Base-by-base conservation (phyloP, 169 alveolate genomes). In the Plasmodium yoelii region DNA sequence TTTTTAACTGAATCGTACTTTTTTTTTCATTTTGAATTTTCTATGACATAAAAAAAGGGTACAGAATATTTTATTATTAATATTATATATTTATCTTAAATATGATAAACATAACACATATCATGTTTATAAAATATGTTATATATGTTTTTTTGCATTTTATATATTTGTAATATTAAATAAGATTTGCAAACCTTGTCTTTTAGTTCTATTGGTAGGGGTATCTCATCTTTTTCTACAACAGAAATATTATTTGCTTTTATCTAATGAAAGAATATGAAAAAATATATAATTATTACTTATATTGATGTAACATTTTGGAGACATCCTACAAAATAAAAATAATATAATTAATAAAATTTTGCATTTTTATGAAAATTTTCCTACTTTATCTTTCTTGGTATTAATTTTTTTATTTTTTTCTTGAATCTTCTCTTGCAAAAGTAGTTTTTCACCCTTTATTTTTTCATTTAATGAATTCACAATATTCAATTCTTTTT, bases 401-500 rank as follows among this genome's bases (percentile, higher is more conserved):
- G n/a, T 55, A 19, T 57, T 63, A 63, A 51, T 18, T 44, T 77
- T 63, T 15, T 65, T 28, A 19, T 42, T 34, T 28, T 77, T 47
- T 13, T 64, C 18, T 65, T 77, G 63, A 28, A 77, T 63, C 15
- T 42, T 63, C 26, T 77, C 88, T 65, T 63, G 65, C 44, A 77
- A 42, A 12, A 39, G 67, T 19, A 56, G 26, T 42, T 77, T 47
- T 46, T 77, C 88, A 57, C 63, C 26, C n/a, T 63, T 77, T 64
- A 77, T 77, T 77, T 77, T 77, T 6, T 63, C 77, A 44, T 77
- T 77, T 56, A 65, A 18, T 15, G 69, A 47, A 28, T 63, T 77
- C 44, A 57, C 71, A 19, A 64, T n/a, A 57, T 77, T 77, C 55
- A 77, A 65, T 77, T 77, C 88, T 15, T 57, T 77, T 59, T 63